A percentile compares a stretch with the other conserved stretches of the same genome.
Evolutionary conservation across 306 rosid species (phyloP).

Genomic region (Castanea crenata): DNA sequence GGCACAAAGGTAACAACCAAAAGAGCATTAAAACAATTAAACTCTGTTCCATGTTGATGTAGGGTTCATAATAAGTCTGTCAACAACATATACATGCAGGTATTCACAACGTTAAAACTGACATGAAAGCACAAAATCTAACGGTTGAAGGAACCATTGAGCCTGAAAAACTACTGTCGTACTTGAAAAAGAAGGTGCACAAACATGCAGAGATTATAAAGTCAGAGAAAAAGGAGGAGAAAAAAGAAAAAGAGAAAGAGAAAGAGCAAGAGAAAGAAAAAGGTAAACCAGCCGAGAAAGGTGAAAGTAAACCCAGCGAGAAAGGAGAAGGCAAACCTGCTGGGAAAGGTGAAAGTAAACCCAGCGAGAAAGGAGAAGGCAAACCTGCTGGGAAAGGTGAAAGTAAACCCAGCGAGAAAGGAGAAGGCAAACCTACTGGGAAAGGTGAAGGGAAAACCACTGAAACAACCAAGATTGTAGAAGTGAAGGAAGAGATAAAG

Average conservation of each 20-base stretch:
- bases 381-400: too few species aligned
- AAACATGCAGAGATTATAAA: constrained; percentile 61
- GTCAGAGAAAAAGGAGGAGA: constrained; percentile 35
- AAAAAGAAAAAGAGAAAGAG: neutral
- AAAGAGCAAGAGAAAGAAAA: neutral
- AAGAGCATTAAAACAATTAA: neutral
- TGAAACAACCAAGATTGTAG: constrained; percentile 30
- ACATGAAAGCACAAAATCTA: constrained; percentile 52
- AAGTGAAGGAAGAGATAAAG: constrained; percentile 18
- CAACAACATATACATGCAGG: constrained; percentile 29
- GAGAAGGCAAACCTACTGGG: neutral
- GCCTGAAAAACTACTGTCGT: constrained; percentile 48
- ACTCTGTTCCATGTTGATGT: neutral
- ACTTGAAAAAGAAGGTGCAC: constrained; percentile 53
- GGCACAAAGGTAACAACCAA: constrained; percentile 51
- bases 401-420: neutral
- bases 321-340: neutral
- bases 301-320: neutral
- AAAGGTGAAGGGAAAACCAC: constrained; percentile 17
- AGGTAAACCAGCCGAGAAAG: neutral
- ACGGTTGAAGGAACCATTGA: constrained; percentile 73
- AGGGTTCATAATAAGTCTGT: neutral
- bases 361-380: neutral
- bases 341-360: neutral
- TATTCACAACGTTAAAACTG: constrained; percentile 63